Percentiles rank a stretch among this genome's conserved stretches.
Evolutionary conservation across 148 eudicot species (phyloP).

Genomic region (Diospyros kaki): DNA sequence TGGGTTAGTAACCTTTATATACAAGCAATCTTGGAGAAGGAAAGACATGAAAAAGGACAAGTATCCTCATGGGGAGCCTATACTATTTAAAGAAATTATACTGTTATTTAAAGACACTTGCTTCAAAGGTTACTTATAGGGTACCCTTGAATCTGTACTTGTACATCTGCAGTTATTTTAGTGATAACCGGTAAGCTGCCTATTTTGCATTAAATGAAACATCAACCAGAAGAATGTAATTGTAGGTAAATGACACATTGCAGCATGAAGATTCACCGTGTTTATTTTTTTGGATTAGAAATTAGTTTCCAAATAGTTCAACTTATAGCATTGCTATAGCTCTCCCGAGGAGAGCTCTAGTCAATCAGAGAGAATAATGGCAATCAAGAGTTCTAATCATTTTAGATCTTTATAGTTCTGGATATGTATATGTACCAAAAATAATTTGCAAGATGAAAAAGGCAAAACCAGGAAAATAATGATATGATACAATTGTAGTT

Average conservation of each 20-base stretch:
- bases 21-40: not conserved
- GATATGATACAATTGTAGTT: not conserved
- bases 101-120: not conserved
- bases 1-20: not conserved
- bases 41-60: not conserved
- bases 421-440: not conserved
- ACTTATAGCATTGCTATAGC: no score
- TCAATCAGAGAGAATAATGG: no score
- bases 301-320: no score
- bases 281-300: no score
- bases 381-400: no score
- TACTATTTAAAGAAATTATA: not conserved
- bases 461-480: not conserved
- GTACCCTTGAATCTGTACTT: not conserved
- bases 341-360: no score
- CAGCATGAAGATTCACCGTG: no score
- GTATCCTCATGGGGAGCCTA: not conserved
- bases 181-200: not conserved
- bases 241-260: no score
- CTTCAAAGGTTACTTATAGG: not conserved
- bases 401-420: no score
- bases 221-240: not conserved
- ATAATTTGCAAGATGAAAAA: not conserved
- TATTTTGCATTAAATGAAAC: not conserved
- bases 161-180: not conserved